These are phyloP conservation scores for Emericellopsis cladophorae DNA, from an alignment of 2,329 filamentous ascomycete genomes.

Conservation along the genomic window DNA sequence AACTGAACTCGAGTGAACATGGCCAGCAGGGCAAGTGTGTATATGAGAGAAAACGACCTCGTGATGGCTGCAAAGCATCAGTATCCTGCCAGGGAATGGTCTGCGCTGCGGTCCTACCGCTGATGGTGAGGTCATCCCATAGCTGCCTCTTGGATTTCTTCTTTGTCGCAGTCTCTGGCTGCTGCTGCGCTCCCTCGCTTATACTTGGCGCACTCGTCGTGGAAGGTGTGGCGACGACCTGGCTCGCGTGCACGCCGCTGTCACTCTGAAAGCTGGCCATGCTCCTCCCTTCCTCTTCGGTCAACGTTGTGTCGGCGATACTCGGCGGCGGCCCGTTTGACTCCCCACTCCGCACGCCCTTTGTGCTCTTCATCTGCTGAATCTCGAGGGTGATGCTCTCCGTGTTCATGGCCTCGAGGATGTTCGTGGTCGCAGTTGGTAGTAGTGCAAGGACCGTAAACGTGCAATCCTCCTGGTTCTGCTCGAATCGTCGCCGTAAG, in stretches of 20 bases:
- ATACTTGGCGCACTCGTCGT: conserved; percentile 27
- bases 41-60: conserved; percentile 80
- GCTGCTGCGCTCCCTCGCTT: conserved; percentile 5
- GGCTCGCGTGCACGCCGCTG: conserved; percentile 72
- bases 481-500: conserved; percentile 88
- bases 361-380: conserved; percentile 74
- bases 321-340: conserved; percentile 40
- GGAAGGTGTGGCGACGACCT: conserved; percentile 44
- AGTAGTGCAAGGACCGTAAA: conserved; percentile 94
- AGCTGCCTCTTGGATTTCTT: conserved; percentile 80
- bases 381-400: conserved; percentile 89
- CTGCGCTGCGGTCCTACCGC: conserved; percentile 43
- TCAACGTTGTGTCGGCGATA: conserved; percentile 57
- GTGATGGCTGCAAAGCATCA: conserved; percentile 55
- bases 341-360: conserved; percentile 40
- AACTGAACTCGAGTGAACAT: conserved; percentile 91
- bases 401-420: conserved; percentile 77
- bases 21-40: conserved; percentile 78
- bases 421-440: conserved; percentile 80
- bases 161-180: conserved; percentile 19
- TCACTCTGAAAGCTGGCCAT: conserved; percentile 66
- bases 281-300: conserved; percentile 74
- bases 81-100: too few species aligned
- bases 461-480: conserved; percentile 98
- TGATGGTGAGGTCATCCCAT: conserved; percentile 96